phyloP scores from a whole-genome alignment of 371 early-diverging fungal genomes.

The Circinella umbellata region DNA sequence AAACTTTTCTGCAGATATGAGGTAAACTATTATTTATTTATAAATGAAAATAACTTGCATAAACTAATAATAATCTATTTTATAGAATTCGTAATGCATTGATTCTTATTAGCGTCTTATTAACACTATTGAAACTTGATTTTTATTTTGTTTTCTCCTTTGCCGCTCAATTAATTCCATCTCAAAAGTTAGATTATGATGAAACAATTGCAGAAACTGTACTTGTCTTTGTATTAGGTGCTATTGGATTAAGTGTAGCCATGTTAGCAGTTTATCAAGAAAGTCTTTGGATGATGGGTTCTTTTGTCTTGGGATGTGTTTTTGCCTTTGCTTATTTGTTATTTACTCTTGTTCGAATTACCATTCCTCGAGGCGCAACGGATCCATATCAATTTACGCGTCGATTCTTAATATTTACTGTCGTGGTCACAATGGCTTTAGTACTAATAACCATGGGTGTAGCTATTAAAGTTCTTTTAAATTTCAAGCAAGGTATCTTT shows the following conservation, averaged over 20 bases:
- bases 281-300: slow-evolving; percentile 35
- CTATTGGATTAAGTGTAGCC: slow-evolving; percentile 32
- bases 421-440: slow-evolving; percentile 35
- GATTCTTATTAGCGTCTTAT: slow-evolving; percentile 38
- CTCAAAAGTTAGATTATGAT: slow-evolving; percentile 41
- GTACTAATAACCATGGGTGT: slow-evolving; percentile 29
- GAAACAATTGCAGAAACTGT: slow-evolving; percentile 42
- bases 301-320: slow-evolving; percentile 27
- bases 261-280: slow-evolving; percentile 46
- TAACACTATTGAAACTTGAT: slow-evolving; percentile 54
- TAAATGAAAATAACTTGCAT: too few species aligned
- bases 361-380: slow-evolving; percentile 17
- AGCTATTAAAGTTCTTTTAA: slow-evolving; percentile 30
- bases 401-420: slow-evolving; percentile 51
- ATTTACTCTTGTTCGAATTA: slow-evolving; percentile 39
- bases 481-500: slow-evolving; percentile 29
- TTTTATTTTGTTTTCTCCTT: slow-evolving; percentile 56
- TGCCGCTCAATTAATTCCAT: slow-evolving; percentile 57
- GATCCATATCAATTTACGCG: slow-evolving; percentile 54
- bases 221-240: slow-evolving; percentile 48
- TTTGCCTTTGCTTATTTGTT: slow-evolving; percentile 38
- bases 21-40: slow-evolving; percentile 23
- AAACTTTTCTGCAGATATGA: slow-evolving; percentile 54
- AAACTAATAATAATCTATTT: too few species aligned
- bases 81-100: slow-evolving; percentile 46